phyloP scores from a whole-genome alignment of 2,329 filamentous ascomycete species.

The Exophiala xenobiotica region DNA sequence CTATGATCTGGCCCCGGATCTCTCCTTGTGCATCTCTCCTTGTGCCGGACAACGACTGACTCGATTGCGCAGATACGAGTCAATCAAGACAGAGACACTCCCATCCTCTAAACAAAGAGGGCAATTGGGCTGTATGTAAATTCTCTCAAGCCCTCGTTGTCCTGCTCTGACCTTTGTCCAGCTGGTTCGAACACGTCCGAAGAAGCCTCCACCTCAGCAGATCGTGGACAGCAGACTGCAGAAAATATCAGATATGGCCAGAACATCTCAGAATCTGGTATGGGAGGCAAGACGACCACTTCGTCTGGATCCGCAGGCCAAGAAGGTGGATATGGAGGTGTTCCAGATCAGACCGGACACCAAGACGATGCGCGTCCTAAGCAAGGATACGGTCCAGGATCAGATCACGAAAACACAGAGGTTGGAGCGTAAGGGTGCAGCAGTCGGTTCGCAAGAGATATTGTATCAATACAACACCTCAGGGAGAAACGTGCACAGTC shows the following conservation, averaged over 20 bases:
- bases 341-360: slow-evolving; percentile 39
- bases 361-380: slow-evolving; percentile 45
- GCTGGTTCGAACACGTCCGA: slow-evolving; percentile 21
- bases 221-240: slow-evolving; percentile 44
- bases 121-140: slow-evolving; percentile 53
- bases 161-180: slow-evolving; percentile 14
- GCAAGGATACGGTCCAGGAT: slow-evolving; percentile 56
- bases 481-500: slow-evolving; percentile 16
- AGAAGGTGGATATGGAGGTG: slow-evolving; percentile 43
- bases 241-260: slow-evolving; percentile 58
- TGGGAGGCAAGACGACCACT: slow-evolving; percentile 53
- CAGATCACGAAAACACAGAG: slow-evolving; percentile 34
- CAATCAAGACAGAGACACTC: slow-evolving; percentile 50
- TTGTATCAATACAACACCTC: slow-evolving; percentile 2
- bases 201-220: slow-evolving; percentile 6
- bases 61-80: slow-evolving; percentile 55
- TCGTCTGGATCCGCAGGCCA: slow-evolving; percentile 40
- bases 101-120: slow-evolving; percentile 56
- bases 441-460: neutral
- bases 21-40: neutral
- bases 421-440: slow-evolving; percentile 52
- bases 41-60: neutral
- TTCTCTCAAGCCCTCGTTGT: slow-evolving; percentile 3
- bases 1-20: too few species aligned
- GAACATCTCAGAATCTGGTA: slow-evolving; percentile 55